A percentile compares a stretch with the other conserved stretches of the same genome.
Conservation (phyloP, 1,139 yeast genomes). For the Magnusiomyces suaveolens region DNA sequence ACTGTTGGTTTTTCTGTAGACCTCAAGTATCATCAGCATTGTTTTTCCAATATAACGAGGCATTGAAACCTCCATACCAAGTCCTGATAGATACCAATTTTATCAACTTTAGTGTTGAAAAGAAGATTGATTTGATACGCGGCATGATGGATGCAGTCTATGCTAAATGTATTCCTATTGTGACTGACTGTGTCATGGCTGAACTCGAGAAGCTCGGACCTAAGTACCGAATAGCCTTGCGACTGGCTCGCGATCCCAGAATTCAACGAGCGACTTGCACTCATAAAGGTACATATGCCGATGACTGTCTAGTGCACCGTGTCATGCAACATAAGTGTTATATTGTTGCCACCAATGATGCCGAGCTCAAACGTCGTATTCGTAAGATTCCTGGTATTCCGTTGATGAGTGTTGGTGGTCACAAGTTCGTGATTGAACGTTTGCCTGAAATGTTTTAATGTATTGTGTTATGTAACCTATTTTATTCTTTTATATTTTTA, state of each 20-base stretch:
- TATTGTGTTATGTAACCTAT: neutral
- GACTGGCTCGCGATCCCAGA: slow-evolving; percentile 88
- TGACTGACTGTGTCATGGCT: slow-evolving; percentile 97
- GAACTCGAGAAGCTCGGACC: slow-evolving; percentile 95
- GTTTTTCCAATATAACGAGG: slow-evolving; percentile 87
- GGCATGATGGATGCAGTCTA: slow-evolving; percentile 94
- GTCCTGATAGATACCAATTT: slow-evolving; percentile 92
- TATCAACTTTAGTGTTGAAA: slow-evolving; percentile 89
- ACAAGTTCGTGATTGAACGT: slow-evolving; percentile 83
- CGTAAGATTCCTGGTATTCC: slow-evolving; percentile 97
- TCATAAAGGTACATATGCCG: slow-evolving; percentile 95
- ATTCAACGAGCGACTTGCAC: slow-evolving; percentile 78
- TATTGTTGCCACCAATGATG: slow-evolving; percentile 96
- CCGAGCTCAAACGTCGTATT: slow-evolving; percentile 87
- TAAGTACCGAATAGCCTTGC: slow-evolving; percentile 82
- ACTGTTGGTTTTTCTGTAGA: slow-evolving; percentile 13
- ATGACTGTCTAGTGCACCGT: slow-evolving; percentile 88
- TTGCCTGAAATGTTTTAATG: slow-evolving; percentile 90
- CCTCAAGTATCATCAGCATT: slow-evolving; percentile 96
- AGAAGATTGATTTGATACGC: slow-evolving; percentile 81
- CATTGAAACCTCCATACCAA: slow-evolving; percentile 94
- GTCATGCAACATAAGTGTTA: slow-evolving; percentile 94
- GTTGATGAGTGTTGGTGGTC: slow-evolving; percentile 90
- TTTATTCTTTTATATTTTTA: neutral
- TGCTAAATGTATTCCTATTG: slow-evolving; percentile 91